Base-by-base conservation (phyloP, 176 grass and related monocot species). In the Triticum monococcum region DNA sequence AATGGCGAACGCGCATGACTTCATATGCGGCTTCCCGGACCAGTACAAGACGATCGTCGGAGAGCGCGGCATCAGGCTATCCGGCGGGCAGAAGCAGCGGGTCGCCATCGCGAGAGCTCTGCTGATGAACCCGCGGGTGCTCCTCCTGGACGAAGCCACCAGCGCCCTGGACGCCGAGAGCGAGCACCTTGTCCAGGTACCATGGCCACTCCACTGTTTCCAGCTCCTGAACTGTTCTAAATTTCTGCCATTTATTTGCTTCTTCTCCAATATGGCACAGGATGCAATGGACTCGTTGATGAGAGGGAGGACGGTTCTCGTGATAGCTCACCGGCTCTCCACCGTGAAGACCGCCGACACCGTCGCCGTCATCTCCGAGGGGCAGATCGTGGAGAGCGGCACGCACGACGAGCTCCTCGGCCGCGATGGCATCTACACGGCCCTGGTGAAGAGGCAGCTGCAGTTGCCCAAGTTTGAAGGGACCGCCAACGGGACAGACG, bases 221-320 rank as follows among this genome's bases (percentile, higher is more conserved):
- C 54, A 59, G 9, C 54, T 59, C 54, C 7, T 22, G 18, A 54
- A 18, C 50, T 0, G 13, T 18, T 40, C n/a, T 28, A 62, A 64
- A 18, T 13, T 48, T 48, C 45, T 0, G 45, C 45, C 45, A 4
- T 48, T 48, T 14, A 48, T 48, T 48, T 48, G 5, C 45, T 48
- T 54, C 48, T 52, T 52, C 50, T 54, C 36, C 67, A 3, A 3
- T 32, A 35, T 81, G 28, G 14, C 56, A 36, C 93, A 99, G 97
- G 97, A 99, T 85, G 97, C 97, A 37, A 99, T 99, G 97, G 97
- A 99, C 59, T 99, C 97, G 25, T 81, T 96, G 75, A 99, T 99
- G 94, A 91, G 84, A 87, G 97, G 97, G 60, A 92, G 97, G 75
- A 99, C 97, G 12, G 97, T 99, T 64, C 97, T 99, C 75, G 97